Evolutionary conservation across 805 yeast species (phyloP).

Genomic region (Clavispora asparagi): DNA sequence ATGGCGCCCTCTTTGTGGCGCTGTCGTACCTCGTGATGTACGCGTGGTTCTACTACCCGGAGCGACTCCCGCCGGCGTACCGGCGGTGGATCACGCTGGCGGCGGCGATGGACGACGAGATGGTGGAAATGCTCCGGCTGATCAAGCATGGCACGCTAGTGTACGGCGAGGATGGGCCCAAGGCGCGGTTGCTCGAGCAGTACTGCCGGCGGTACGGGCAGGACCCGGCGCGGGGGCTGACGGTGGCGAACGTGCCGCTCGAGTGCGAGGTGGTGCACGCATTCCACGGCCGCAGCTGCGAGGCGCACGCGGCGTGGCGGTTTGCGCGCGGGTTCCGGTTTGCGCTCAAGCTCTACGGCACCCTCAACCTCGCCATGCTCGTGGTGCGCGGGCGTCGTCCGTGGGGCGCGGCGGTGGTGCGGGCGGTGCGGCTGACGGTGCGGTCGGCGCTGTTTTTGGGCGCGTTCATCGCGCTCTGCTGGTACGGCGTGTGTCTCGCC

Average conservation of each 20-base stretch:
- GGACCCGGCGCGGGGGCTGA: conserved; percentile 27
- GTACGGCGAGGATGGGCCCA: conserved; percentile 30
- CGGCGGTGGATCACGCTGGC: conserved; percentile 45
- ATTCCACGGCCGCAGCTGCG: conserved; percentile 35
- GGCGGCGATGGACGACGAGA: conserved; percentile 41
- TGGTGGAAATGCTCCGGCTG: conserved; percentile 26
- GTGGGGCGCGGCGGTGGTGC: conserved; percentile 15
- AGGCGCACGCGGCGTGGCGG: conserved; percentile 43
- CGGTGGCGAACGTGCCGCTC: conserved; percentile 25
- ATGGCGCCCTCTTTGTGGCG: conserved; percentile 24
- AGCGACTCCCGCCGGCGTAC: conserved; percentile 39
- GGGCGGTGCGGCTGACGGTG: conserved; percentile 29
- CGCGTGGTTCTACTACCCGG: conserved; percentile 36
- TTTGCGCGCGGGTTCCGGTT: conserved; percentile 37
- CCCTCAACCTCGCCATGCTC: conserved; percentile 30
- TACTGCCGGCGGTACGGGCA: conserved; percentile 29
- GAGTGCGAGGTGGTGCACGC: conserved; percentile 40
- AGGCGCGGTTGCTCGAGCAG: conserved; percentile 24
- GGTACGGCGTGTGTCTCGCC: conserved; percentile 45
- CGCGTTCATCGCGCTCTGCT: conserved; percentile 35
- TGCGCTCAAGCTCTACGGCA: conserved; percentile 38
- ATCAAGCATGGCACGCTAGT: conserved; percentile 25
- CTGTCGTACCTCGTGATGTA: conserved; percentile 32
- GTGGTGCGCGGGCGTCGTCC: conserved; percentile 17
- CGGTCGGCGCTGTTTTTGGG: conserved; percentile 43